These are phyloP conservation scores for Vaccinium macrocarpon DNA, from an alignment of 148 eudicot genomes.

Conservation along the genomic window DNA sequence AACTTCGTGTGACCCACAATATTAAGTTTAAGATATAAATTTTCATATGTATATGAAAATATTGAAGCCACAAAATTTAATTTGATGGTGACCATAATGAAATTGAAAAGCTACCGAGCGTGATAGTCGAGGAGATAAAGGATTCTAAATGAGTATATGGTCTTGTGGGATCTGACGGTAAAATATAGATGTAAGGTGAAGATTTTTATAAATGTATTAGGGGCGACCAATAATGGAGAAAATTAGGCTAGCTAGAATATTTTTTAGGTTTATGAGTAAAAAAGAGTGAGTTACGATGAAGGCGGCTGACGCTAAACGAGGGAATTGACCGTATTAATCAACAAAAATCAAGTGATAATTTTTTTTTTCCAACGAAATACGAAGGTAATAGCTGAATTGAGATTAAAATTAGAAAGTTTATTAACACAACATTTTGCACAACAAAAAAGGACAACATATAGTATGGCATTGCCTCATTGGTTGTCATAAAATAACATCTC, in stretches of 20 bases:
- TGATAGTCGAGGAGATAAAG: background rate
- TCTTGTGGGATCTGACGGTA: background rate
- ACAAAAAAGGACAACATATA: background rate
- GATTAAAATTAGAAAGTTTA: background rate
- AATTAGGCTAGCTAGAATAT: background rate
- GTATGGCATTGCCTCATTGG: background rate
- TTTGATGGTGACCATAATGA: background rate
- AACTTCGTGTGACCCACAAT: background rate
- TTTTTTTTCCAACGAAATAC: background rate
- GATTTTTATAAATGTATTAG: background rate
- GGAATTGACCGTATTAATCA: background rate
- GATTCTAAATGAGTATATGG: background rate
- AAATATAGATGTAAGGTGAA: background rate
- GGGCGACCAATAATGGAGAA: background rate
- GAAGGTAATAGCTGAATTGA: background rate
- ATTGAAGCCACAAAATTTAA: background rate
- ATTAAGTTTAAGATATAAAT: background rate
- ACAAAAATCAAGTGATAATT: background rate
- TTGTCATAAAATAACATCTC: background rate
- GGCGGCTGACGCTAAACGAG: background rate
- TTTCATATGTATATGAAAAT: background rate
- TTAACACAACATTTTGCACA: background rate
- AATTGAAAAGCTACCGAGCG: background rate
- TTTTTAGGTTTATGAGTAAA: background rate
- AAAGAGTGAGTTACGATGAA: background rate